Evolutionary conservation across 2,329 filamentous ascomycete species (phyloP).

Genomic region (Didymella lethalis): DNA sequence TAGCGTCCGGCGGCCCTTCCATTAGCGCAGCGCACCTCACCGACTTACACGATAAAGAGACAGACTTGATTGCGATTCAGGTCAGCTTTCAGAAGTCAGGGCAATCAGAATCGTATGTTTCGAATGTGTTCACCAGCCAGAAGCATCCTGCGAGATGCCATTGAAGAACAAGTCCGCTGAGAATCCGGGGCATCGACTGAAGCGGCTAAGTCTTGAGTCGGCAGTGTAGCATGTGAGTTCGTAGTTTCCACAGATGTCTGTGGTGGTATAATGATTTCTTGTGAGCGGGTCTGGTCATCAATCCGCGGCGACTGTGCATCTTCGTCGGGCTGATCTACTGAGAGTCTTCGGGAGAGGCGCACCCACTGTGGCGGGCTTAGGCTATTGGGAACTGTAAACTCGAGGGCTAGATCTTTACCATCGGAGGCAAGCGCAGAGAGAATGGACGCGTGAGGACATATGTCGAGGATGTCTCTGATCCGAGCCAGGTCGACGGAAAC

Average conservation of each 20-base stretch:
- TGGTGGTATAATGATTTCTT: not conserved
- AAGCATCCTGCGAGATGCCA: slow-evolving; percentile 10
- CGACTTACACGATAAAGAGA: not conserved
- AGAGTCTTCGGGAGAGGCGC: not conserved
- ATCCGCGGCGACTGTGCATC: not conserved
- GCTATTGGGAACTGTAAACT: not conserved
- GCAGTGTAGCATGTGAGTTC: too few species aligned
- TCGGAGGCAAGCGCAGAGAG: not conserved
- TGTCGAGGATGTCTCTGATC: slow-evolving; percentile 9
- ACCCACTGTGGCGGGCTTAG: not conserved
- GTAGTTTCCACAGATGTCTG: not conserved
- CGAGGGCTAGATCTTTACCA: not conserved
- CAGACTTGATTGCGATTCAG: not conserved
- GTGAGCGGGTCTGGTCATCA: not conserved
- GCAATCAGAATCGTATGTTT: slow-evolving; percentile 2
- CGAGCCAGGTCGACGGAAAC: slow-evolving; percentile 6
- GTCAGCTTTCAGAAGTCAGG: not conserved
- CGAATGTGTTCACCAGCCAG: slow-evolving; percentile 7
- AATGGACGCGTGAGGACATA: not conserved
- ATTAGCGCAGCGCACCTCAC: slow-evolving; percentile 56
- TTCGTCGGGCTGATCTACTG: not conserved
- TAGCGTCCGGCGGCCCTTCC: slow-evolving; percentile 7
- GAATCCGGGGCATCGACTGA: not conserved
- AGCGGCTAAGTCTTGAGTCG: not conserved
- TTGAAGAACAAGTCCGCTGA: slow-evolving; percentile 10